These are phyloP conservation scores for Aureobasidium zeae DNA, from an alignment of 2,329 filamentous ascomycete species.

Conservation along the genomic window DNA sequence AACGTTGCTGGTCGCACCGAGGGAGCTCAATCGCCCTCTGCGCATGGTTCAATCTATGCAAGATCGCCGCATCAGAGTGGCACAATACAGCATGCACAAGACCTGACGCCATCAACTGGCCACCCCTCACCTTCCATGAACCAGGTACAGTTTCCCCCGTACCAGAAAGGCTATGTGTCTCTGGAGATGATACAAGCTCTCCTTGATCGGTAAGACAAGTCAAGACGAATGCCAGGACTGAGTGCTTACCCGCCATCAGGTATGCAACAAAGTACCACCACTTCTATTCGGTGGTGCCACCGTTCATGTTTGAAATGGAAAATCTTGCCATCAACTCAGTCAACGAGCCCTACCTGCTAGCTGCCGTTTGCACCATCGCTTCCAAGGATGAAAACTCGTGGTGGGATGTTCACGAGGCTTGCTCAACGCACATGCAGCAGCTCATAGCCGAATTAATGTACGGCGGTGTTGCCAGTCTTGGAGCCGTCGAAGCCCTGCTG, in stretches of 20 bases:
- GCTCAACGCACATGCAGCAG: constrained; percentile 28
- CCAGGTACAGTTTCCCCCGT: constrained; percentile 21
- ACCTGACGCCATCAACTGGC: constrained; percentile 1
- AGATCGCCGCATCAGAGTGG: constrained; percentile 16
- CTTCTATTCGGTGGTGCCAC: constrained; percentile 27
- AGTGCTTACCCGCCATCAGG: constrained; percentile 4
- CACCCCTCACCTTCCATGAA: constrained; percentile 1
- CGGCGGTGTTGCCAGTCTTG: constrained; percentile 25
- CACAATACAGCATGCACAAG: constrained; percentile 1
- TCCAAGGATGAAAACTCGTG: constrained; percentile 28
- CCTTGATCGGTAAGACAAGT: constrained; percentile 15
- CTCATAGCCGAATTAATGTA: constrained; percentile 26
- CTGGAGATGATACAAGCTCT: constrained; percentile 25
- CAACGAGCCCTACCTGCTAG: constrained; percentile 26
- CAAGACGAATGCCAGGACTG: not conserved
- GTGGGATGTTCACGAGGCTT: constrained; percentile 27
- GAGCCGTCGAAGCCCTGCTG: constrained; percentile 28
- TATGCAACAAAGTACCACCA: constrained; percentile 28
- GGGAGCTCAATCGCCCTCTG: constrained; percentile 24
- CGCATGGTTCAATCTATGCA: constrained; percentile 23
- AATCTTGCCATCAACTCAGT: constrained; percentile 24
- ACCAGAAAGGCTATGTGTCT: constrained; percentile 23
- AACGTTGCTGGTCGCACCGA: constrained; percentile 27
- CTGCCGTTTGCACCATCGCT: constrained; percentile 27
- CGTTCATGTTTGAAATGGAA: constrained; percentile 23